Base-by-base conservation (phyloP, 225 moss, liverwort and hornwort species). In the Sphagnum contortum region DNA sequence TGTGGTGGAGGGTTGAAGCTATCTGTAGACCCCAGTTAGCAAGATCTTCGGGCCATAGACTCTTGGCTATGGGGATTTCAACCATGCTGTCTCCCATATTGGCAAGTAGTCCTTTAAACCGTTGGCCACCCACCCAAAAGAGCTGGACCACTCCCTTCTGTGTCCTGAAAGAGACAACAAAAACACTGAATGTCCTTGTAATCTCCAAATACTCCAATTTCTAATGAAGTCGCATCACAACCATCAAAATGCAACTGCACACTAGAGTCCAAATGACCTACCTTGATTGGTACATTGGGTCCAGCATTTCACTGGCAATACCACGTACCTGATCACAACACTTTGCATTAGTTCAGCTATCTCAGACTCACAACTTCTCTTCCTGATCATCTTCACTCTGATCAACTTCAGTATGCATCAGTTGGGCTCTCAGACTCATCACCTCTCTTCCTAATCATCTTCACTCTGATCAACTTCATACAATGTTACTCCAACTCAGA, bases 241-340 rank as follows among this genome's bases (percentile, higher is more conserved):
- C 29, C 29, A 29, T 29, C 29, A 29, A 29, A 29, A 29, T 29
- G 29, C 29, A 29, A 29, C 29, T 29, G 29, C 29, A 29, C 29
- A 29, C 29, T 29, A 29, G 29, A 29, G 29, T 29, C 29, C 29
- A 29, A 4, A 45, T 60, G 71, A 61, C 78, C 77, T 74, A 75
- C 96, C 96, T 91, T 57, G 87, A 79, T 86, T 98, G 96, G 72
- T 98, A 98, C 96, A 98, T 98, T 77, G 93, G 96, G 68, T 98
- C 91, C 64, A 93, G 78, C 74, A 89, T 76, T 71, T 98, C 96
- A 75, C 82, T 84, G 45, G 91, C 83, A 61, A 98, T 81, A 56
- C 93, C 90, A 71, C 93, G 88, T 70, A 96, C 90, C 96, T 96
- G 76, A 72, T 63, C 47, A 47, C 29, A 29, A 1, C 29, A 29